Percentiles rank a stretch among this genome's conserved stretches.
Evolutionary conservation across 768 basidiomycete species (phyloP).

Genomic region (Naganishia vaughanmartiniae): DNA sequence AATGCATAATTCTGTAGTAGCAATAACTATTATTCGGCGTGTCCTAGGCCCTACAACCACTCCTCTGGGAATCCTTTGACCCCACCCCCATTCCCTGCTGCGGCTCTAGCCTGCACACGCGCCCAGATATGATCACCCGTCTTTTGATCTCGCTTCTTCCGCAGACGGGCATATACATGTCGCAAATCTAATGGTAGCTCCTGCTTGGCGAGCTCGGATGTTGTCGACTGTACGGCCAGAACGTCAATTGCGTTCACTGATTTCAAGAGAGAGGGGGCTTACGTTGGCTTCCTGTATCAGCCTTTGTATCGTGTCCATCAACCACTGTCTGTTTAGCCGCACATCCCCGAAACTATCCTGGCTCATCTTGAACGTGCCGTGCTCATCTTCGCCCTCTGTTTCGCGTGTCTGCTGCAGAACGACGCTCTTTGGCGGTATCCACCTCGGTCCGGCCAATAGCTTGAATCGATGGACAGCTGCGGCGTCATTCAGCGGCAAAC

Average conservation of each 20-base stretch:
- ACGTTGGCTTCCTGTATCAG: slow-evolving; percentile 83
- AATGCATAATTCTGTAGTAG: neutral
- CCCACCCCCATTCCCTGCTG: slow-evolving; percentile 60
- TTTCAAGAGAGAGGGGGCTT: slow-evolving; percentile 44
- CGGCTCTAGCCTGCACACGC: slow-evolving; percentile 57
- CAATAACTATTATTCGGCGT: neutral
- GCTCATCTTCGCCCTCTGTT: slow-evolving; percentile 46
- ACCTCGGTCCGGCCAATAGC: slow-evolving; percentile 81
- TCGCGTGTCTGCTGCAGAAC: slow-evolving; percentile 55
- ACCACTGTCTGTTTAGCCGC: slow-evolving; percentile 91
- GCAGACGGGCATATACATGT: slow-evolving; percentile 68
- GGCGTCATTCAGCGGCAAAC: slow-evolving; percentile 65
- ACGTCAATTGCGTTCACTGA: slow-evolving; percentile 44
- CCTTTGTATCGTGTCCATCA: slow-evolving; percentile 76
- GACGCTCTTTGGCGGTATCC: slow-evolving; percentile 72
- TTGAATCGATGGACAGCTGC: slow-evolving; percentile 77
- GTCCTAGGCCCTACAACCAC: slow-evolving; percentile 60
- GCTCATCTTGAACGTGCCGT: slow-evolving; percentile 85
- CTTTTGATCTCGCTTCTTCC: slow-evolving; percentile 72
- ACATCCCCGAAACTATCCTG: slow-evolving; percentile 81
- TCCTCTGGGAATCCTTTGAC: slow-evolving; percentile 78
- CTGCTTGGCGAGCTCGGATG: slow-evolving; percentile 56
- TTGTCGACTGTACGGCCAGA: slow-evolving; percentile 41
- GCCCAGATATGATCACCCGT: slow-evolving; percentile 42
- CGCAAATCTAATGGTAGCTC: slow-evolving; percentile 76